Evolutionary conservation across 2,329 filamentous ascomycete species (phyloP).

Genomic region (Aspergillus hiratsukae): DNA sequence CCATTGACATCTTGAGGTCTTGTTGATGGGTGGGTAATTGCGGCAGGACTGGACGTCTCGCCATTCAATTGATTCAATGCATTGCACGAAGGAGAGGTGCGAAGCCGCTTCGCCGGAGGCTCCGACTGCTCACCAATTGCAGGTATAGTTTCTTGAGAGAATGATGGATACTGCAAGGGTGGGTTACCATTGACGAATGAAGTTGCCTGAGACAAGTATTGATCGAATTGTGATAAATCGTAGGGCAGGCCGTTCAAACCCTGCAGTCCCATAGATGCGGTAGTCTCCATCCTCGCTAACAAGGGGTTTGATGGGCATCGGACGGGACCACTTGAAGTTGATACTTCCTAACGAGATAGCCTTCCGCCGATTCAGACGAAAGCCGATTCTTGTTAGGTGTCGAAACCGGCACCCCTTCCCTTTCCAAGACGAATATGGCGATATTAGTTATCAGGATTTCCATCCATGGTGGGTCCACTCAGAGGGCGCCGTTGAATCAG

Average conservation of each 20-base stretch:
- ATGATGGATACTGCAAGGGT: slow-evolving; percentile 1
- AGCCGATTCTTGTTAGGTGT: background rate
- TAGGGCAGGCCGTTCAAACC: slow-evolving; percentile 7
- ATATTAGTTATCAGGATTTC: slow-evolving; percentile 19
- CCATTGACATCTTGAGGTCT: background rate
- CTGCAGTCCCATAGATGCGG: slow-evolving; percentile 17
- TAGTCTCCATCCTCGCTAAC: slow-evolving; percentile 21
- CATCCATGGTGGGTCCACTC: slow-evolving; percentile 23
- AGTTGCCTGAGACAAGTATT: slow-evolving; percentile 11
- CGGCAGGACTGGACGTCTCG: background rate
- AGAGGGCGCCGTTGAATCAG: slow-evolving; percentile 12
- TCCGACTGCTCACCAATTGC: slow-evolving; percentile 3
- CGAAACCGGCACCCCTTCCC: background rate
- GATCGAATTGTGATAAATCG: slow-evolving; percentile 7
- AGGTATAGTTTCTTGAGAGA: slow-evolving; percentile 1
- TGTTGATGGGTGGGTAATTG: slow-evolving; percentile 2
- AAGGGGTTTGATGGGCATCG: slow-evolving; percentile 1
- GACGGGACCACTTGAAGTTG: background rate
- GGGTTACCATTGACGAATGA: slow-evolving; percentile 2
- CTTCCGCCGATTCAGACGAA: background rate
- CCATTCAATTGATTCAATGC: background rate
- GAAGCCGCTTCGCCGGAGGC: slow-evolving; percentile 18
- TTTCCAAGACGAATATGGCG: slow-evolving; percentile 9
- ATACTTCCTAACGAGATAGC: background rate
- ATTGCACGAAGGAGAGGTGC: slow-evolving; percentile 9